These are phyloP conservation scores for Talaromyces rugulosus DNA, from an alignment of 2,329 filamentous ascomycete species.

Conservation along the genomic window DNA sequence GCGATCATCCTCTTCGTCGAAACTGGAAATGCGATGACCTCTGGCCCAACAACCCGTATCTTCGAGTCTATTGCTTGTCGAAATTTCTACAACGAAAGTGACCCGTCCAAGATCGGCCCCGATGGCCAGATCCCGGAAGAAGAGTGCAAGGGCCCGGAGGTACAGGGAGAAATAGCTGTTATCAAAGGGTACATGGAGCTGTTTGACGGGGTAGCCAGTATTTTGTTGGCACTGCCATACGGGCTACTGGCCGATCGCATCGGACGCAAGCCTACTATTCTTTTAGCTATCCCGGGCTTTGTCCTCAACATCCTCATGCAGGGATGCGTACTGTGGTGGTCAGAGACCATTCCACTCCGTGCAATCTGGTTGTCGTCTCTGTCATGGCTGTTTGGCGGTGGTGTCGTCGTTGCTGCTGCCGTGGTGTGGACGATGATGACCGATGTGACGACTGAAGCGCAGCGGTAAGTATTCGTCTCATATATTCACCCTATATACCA, in stretches of 20 bases:
- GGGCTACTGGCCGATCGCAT: slow-evolving; percentile 47
- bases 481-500: neutral
- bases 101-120: slow-evolving; percentile 39
- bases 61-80: slow-evolving; percentile 48
- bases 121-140: slow-evolving; percentile 43
- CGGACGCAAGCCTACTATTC: slow-evolving; percentile 45
- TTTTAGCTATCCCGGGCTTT: slow-evolving; percentile 40
- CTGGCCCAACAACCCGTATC: slow-evolving; percentile 45
- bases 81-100: slow-evolving; percentile 38
- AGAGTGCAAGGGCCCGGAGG: slow-evolving; percentile 47
- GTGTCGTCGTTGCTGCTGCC: slow-evolving; percentile 44
- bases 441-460: slow-evolving; percentile 46
- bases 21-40: slow-evolving; percentile 41
- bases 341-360: slow-evolving; percentile 40
- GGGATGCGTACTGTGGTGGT: slow-evolving; percentile 34
- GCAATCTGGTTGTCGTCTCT: slow-evolving; percentile 46
- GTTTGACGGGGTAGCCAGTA: slow-evolving; percentile 43
- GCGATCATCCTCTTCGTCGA: slow-evolving; percentile 42
- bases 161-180: slow-evolving; percentile 47
- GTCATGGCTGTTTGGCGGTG: slow-evolving; percentile 45
- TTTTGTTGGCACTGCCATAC: slow-evolving; percentile 47
- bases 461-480: slow-evolving; percentile 30
- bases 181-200: slow-evolving; percentile 50
- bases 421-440: slow-evolving; percentile 49
- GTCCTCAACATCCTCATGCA: slow-evolving; percentile 30